These are phyloP conservation scores for Solanum infundibuliforme DNA, from an alignment of 257 asterid genomes.

Conservation along the genomic window DNA sequence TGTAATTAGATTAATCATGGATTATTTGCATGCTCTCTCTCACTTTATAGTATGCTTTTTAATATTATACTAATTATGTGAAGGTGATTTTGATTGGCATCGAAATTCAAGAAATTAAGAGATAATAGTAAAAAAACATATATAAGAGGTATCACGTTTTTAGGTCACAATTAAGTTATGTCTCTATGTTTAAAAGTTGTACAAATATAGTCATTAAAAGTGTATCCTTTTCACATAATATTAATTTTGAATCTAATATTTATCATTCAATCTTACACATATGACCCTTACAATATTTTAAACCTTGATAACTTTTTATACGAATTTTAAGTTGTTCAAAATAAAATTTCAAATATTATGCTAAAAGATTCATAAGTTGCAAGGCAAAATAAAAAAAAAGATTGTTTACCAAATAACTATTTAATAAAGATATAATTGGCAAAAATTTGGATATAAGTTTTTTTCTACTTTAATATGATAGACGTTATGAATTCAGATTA, in stretches of 20 bases:
- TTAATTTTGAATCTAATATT: background rate
- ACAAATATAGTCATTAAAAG: no score
- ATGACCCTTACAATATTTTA: background rate
- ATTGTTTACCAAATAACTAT: background rate
- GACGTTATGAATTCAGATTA: background rate
- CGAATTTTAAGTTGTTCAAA: background rate
- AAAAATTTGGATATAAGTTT: no score
- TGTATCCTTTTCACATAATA: background rate
- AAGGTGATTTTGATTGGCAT: background rate
- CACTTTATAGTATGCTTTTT: background rate
- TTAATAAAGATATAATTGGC: no score
- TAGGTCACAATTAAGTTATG: no score
- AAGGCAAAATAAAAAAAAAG: background rate
- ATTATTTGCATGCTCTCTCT: background rate
- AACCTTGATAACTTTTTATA: background rate
- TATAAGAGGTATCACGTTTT: accelerated
- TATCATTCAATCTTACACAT: background rate
- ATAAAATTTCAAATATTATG: no score
- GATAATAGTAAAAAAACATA: background rate
- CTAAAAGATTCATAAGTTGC: background rate
- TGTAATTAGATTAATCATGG: background rate
- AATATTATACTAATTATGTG: background rate
- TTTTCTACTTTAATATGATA: no score
- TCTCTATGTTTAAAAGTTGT: no score
- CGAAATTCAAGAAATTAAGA: background rate